Evolutionary conservation across 2,329 filamentous ascomycete genomes (phyloP).

Genomic region (Fusarium sp.): DNA sequence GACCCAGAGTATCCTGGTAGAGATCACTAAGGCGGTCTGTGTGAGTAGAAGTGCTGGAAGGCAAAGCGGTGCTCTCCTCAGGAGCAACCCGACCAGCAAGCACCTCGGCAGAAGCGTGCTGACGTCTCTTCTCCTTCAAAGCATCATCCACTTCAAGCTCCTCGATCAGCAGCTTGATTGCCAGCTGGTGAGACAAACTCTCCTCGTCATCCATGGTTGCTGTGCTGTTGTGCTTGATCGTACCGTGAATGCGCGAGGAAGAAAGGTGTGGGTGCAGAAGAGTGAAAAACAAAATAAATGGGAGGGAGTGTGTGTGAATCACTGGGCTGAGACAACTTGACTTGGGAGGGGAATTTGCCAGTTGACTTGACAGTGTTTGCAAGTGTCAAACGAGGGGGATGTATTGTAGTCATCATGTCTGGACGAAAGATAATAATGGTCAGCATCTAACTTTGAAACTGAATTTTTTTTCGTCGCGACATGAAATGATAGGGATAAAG

Average conservation of each 20-base stretch:
- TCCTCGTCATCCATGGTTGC: background rate
- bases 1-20: background rate
- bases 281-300: background rate
- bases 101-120: background rate
- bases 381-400: background rate
- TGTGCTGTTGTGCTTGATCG: background rate
- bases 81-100: background rate
- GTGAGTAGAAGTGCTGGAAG: background rate
- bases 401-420: background rate
- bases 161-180: background rate
- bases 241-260: background rate
- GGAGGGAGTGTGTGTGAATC: background rate
- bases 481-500: background rate
- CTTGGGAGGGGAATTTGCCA: background rate
- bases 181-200: background rate
- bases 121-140: background rate
- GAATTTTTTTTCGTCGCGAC: background rate
- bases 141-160: background rate
- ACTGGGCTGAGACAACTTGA: background rate
- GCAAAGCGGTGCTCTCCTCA: background rate
- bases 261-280: background rate
- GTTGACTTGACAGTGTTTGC: background rate
- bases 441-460: background rate
- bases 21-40: background rate
- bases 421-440: background rate